Percentiles rank a stretch among this genome's conserved stretches.
phyloP scores from a whole-genome alignment of 192 early-diverging fungal genomes.

The Coemansia sp. region DNA sequence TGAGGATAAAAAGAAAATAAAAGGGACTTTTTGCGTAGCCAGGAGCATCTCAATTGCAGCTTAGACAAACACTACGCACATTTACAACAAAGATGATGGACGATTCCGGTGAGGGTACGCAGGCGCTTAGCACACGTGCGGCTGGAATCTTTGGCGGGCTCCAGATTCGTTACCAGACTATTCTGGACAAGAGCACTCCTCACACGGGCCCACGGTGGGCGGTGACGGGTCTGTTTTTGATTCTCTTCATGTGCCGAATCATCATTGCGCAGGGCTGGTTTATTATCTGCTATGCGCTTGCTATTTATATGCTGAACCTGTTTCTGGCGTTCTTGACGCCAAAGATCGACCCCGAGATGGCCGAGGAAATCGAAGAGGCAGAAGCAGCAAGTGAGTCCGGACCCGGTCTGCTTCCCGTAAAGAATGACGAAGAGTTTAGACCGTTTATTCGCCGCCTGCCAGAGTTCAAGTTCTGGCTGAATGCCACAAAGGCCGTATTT shows the following conservation, averaged over 20 bases:
- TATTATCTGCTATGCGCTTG: conserved; percentile 91
- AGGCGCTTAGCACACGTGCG: conserved; percentile 47
- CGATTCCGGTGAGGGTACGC: conserved; percentile 36
- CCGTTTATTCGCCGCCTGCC: conserved; percentile 96
- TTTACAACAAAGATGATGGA: conserved; percentile 47
- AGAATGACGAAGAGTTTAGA: conserved; percentile 90
- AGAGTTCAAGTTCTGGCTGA: conserved; percentile 99
- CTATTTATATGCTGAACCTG: conserved; percentile 93
- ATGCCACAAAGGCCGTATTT: conserved; percentile 75
- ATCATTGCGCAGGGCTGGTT: conserved; percentile 89
- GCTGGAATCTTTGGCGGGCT: conserved; percentile 32
- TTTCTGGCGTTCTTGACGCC: conserved; percentile 96
- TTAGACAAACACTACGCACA: not conserved
- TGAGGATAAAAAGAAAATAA: not conserved
- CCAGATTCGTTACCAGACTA: conserved; percentile 64
- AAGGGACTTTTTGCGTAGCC: not conserved
- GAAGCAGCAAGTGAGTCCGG: conserved; percentile 54
- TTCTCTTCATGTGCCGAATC: conserved; percentile 78
- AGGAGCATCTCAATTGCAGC: not conserved
- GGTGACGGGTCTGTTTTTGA: conserved; percentile 58
- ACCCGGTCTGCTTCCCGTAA: conserved; percentile 71
- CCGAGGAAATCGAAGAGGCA: conserved; percentile 50
- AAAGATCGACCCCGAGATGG: conserved; percentile 85
- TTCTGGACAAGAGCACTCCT: conserved; percentile 83
- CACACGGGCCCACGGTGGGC: conserved; percentile 75